Evolutionary conservation across 2,329 filamentous ascomycete genomes (phyloP).

Genomic region (Catunica adiposa): DNA sequence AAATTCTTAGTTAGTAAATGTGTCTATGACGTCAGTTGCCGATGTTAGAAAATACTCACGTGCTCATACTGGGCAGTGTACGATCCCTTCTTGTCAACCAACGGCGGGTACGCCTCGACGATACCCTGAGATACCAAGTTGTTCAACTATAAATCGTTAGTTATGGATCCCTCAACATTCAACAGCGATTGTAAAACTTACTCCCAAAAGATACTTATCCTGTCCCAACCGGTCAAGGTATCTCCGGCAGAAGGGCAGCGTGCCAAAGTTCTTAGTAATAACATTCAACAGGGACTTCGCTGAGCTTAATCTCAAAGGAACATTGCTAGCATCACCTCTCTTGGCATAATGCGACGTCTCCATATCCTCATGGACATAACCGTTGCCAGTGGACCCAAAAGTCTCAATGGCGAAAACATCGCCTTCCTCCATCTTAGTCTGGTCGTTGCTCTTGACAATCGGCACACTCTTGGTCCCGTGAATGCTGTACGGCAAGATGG

Average conservation of each 20-base stretch:
- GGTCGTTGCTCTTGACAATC: constrained; percentile 59
- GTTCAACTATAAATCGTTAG: constrained; percentile 41
- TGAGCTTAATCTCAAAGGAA: constrained; percentile 47
- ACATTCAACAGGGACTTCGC: constrained; percentile 64
- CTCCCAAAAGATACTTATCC: constrained; percentile 72
- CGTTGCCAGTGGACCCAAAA: constrained; percentile 65
- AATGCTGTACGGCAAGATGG: constrained; percentile 59
- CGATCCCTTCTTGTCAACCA: constrained; percentile 72
- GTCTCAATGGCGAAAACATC: constrained; percentile 73
- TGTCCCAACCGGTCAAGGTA: constrained; percentile 77
- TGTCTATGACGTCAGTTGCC: constrained; percentile 1
- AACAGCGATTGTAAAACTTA: constrained; percentile 29
- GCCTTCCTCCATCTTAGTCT: constrained; percentile 74
- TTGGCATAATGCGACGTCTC: constrained; percentile 72
- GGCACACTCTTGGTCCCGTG: constrained; percentile 68
- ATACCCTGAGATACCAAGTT: constrained; percentile 62
- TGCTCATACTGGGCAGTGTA: constrained; percentile 84
- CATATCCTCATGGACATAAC: constrained; percentile 59
- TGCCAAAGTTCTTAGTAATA: constrained; percentile 84
- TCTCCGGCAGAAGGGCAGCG: constrained; percentile 65
- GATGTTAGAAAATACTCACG: constrained; percentile 38
- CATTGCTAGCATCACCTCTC: constrained; percentile 43
- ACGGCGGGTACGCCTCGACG: constrained; percentile 67
- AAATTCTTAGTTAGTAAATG: neutral
- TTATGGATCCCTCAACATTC: neutral